phyloP scores from a whole-genome alignment of 768 basidiomycete genomes.

The Boletus vermiculosoides region DNA sequence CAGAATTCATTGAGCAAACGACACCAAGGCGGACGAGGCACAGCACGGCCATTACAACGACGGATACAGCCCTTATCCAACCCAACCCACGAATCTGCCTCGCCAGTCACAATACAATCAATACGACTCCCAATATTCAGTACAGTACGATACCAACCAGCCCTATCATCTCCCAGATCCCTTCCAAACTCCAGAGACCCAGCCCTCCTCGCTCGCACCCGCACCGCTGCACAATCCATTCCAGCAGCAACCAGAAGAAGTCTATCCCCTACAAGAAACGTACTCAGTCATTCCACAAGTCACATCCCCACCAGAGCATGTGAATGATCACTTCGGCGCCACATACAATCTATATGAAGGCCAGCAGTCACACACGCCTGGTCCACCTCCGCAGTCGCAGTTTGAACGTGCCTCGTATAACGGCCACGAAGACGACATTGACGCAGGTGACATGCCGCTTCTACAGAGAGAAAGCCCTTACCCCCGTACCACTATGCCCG shows the following conservation, averaged over 20 bases:
- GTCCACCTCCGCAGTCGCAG: conserved; percentile 27
- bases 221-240: conserved; percentile 23
- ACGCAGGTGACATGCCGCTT: conserved; percentile 68
- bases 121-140: conserved; percentile 31
- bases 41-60: conserved; percentile 67
- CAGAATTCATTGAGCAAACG: conserved; percentile 1
- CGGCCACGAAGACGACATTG: conserved; percentile 43
- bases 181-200: conserved; percentile 26
- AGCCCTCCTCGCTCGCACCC: conserved; percentile 13
- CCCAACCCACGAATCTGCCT: conserved; percentile 34
- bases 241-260: conserved; percentile 18
- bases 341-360: conserved; percentile 25
- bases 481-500: conserved; percentile 42
- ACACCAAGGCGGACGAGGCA: conserved; percentile 58
- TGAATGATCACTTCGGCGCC: conserved; percentile 12
- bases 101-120: conserved; percentile 32
- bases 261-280: conserved; percentile 23
- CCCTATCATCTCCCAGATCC: conserved; percentile 41
- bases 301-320: conserved; percentile 21
- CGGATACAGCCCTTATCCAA: conserved; percentile 53
- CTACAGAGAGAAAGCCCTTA: conserved; percentile 43
- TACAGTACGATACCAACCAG: conserved; percentile 31
- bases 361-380: conserved; percentile 17
- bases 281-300: conserved; percentile 16
- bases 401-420: conserved; percentile 37